phyloP scores from a whole-genome alignment of 352 stramenopile species.

The Phytophthora sp. region DNA sequence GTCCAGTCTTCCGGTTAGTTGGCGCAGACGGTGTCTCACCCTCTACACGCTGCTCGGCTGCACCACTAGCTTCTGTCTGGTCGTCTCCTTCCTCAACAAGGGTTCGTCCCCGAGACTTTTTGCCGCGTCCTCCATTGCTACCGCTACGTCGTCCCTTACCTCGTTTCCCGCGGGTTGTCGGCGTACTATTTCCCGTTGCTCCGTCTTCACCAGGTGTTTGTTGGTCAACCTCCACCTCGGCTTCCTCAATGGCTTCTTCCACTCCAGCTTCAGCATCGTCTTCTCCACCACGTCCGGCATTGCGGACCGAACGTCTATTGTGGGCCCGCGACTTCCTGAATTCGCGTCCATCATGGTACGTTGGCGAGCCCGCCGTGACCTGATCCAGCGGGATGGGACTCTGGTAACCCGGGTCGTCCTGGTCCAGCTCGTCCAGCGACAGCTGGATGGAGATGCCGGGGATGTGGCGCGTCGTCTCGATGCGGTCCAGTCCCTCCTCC shows the following conservation, averaged over 20 bases:
- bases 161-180: constrained; percentile 37
- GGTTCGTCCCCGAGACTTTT: constrained; percentile 26
- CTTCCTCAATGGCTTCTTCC: constrained; percentile 19
- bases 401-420: constrained; percentile 69
- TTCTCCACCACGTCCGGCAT: constrained; percentile 15
- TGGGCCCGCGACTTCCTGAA: constrained; percentile 39
- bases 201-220: constrained; percentile 21
- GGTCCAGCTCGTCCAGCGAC: constrained; percentile 70
- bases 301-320: constrained; percentile 29
- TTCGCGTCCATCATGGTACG: constrained; percentile 43
- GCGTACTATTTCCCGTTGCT: constrained; percentile 3
- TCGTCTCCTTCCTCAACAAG: constrained; percentile 22
- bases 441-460: constrained; percentile 79
- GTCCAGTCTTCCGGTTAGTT: constrained; percentile 27
- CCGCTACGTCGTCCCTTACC: constrained; percentile 44
- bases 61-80: constrained; percentile 18
- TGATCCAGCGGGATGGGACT: constrained; percentile 69
- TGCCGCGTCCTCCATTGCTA: constrained; percentile 36
- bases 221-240: constrained; percentile 11
- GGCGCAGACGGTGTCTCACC: constrained; percentile 1
- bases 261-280: constrained; percentile 1
- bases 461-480: constrained; percentile 76
- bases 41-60: constrained; percentile 32
- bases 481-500: constrained; percentile 83
- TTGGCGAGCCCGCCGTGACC: constrained; percentile 43